These are phyloP conservation scores for Epichloe coenophiala DNA, from an alignment of 2,329 filamentous ascomycete genomes.

Conservation along the genomic window DNA sequence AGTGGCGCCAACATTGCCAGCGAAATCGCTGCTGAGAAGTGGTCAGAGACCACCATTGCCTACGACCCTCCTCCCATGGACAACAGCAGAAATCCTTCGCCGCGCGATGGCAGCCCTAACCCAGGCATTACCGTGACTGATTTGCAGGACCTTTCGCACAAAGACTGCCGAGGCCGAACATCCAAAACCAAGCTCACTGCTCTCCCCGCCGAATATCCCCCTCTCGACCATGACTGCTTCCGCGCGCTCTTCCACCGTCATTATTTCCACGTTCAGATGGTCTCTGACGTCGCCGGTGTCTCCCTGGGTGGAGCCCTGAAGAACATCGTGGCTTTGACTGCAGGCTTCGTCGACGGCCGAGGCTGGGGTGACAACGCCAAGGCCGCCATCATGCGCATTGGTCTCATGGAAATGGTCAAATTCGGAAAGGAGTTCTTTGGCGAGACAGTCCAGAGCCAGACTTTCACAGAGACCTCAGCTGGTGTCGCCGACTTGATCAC, in stretches of 20 bases:
- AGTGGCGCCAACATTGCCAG: conserved; percentile 93
- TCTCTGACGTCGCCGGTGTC: conserved; percentile 90
- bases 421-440: conserved; percentile 92
- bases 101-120: conserved; percentile 32
- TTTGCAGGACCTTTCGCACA: conserved; percentile 48
- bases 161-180: conserved; percentile 52
- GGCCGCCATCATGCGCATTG: conserved; percentile 95
- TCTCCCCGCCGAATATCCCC: conserved; percentile 69
- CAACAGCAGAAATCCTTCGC: conserved; percentile 60
- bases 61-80: conserved; percentile 77
- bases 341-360: conserved; percentile 87
- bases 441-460: conserved; percentile 63
- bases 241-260: conserved; percentile 83
- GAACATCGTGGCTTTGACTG: conserved; percentile 89
- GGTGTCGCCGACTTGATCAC: conserved; percentile 95
- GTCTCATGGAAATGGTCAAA: conserved; percentile 89
- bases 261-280: conserved; percentile 94
- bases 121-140: conserved; percentile 38
- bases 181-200: conserved; percentile 60
- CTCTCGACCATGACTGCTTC: conserved; percentile 73
- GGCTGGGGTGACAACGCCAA: conserved; percentile 99
- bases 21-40: conserved; percentile 91
- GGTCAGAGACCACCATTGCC: conserved; percentile 91
- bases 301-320: conserved; percentile 91
- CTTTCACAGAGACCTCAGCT: conserved; percentile 93